Evolutionary conservation across 257 asterid genomes (phyloP).

Genomic region (Penstemon newberryi): DNA sequence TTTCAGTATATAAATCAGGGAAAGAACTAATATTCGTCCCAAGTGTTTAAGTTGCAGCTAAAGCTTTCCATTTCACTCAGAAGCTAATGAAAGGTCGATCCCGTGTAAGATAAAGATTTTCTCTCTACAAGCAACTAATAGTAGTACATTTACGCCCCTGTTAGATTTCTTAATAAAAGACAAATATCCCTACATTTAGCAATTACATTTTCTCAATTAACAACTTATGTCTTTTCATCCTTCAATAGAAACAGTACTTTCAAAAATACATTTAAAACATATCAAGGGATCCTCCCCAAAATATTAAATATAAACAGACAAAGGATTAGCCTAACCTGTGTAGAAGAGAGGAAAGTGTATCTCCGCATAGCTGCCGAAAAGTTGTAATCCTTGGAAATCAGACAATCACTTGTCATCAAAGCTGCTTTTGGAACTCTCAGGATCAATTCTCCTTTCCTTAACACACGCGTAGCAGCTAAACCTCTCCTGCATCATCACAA

Average conservation of each 20-base stretch:
- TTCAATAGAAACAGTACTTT: not conserved
- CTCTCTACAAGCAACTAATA: not conserved
- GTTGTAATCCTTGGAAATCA: conserved; percentile 41
- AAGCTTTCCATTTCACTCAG: not conserved
- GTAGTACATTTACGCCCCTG: not conserved
- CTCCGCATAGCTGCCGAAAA: conserved; percentile 45
- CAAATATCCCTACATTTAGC: not conserved
- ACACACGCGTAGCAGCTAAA: conserved; percentile 70
- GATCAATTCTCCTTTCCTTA: conserved; percentile 72
- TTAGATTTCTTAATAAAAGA: not conserved
- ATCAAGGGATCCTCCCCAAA: not conserved
- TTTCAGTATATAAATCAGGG: conserved; percentile 10
- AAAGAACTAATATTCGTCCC: not conserved
- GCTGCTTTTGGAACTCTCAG: conserved; percentile 78
- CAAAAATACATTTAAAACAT: too few relatives aligned
- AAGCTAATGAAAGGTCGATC: not conserved
- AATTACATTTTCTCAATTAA: not conserved
- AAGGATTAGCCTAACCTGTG: conserved; percentile 51
- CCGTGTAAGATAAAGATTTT: not conserved
- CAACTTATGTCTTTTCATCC: not conserved
- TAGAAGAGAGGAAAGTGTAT: conserved; percentile 52
- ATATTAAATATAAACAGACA: not conserved
- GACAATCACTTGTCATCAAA: conserved; percentile 58
- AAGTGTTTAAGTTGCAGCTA: conserved; percentile 5
- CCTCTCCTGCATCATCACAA: conserved; percentile 63